A percentile compares a stretch with the other conserved stretches of the same genome.
Evolutionary conservation across 1,284 basidiomycete genomes (phyloP).

Genomic region (Cryptococcus maquisensis): DNA sequence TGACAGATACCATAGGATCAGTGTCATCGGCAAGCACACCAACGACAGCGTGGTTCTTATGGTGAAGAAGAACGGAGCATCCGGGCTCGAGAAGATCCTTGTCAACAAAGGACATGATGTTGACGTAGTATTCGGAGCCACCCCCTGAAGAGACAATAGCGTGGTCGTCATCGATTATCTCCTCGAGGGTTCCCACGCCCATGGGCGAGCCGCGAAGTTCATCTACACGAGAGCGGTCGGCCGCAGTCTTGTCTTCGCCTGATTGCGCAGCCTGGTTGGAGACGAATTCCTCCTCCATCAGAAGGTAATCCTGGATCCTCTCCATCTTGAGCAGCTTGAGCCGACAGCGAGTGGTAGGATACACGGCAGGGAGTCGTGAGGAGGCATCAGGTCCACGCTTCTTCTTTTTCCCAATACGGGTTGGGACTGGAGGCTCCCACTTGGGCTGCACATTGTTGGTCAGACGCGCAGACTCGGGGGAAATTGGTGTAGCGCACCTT

Average conservation of each 20-base stretch:
- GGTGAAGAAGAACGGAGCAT: constrained; percentile 90
- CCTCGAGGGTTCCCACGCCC: constrained; percentile 95
- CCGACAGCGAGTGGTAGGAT: constrained; percentile 90
- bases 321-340: constrained; percentile 94
- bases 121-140: constrained; percentile 96
- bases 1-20: constrained; percentile 97
- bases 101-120: constrained; percentile 98
- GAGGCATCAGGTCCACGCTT: constrained; percentile 86
- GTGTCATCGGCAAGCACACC: constrained; percentile 94
- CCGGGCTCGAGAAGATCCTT: constrained; percentile 97
- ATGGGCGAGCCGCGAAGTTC: constrained; percentile 93
- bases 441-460: constrained; percentile 57
- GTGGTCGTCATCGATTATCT: constrained; percentile 99
- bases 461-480: not conserved
- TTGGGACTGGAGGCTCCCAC: constrained; percentile 98
- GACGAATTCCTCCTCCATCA: constrained; percentile 97
- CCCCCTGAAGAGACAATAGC: constrained; percentile 94
- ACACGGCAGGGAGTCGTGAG: constrained; percentile 88
- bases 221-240: constrained; percentile 90
- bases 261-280: constrained; percentile 89
- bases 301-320: constrained; percentile 95
- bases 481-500: constrained; percentile 51
- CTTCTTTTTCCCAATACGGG: constrained; percentile 94
- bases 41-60: constrained; percentile 93
- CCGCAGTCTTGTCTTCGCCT: constrained; percentile 88